A percentile compares a stretch with the other conserved stretches of the same genome.
phyloP scores from a whole-genome alignment of 176 grass and related monocot species.

The Raddia guianensis region DNA sequence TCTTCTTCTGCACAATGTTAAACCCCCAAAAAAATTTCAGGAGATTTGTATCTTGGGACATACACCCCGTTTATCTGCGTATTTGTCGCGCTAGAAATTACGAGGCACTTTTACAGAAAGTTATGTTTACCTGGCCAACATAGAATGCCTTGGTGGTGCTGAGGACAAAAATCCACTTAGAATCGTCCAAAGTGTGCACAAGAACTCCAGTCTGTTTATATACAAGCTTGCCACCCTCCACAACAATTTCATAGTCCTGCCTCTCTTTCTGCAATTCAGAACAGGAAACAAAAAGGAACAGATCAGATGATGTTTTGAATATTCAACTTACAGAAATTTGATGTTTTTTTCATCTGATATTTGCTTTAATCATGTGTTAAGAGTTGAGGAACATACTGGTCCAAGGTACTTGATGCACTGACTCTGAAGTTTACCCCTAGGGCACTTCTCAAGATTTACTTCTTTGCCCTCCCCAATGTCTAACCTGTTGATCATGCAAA shows the following conservation, averaged over 20 bases:
- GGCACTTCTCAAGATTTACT: slow-evolving; percentile 82
- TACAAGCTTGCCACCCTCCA: slow-evolving; percentile 65
- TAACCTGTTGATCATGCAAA: slow-evolving; percentile 59
- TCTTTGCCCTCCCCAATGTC: slow-evolving; percentile 98
- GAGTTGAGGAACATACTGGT: slow-evolving; percentile 59
- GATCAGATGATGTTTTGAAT: slow-evolving; percentile 21
- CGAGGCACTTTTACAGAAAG: slow-evolving; percentile 9
- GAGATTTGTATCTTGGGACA: not conserved
- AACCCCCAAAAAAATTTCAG: slow-evolving; percentile 3
- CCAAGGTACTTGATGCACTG: slow-evolving; percentile 92
- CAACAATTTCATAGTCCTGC: slow-evolving; percentile 74
- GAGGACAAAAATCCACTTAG: slow-evolving; percentile 93
- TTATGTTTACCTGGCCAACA: slow-evolving; percentile 77
- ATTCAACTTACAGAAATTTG: not conserved
- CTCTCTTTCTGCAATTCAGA: slow-evolving; percentile 76
- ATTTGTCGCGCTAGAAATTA: not conserved
- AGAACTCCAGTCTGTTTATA: slow-evolving; percentile 56
- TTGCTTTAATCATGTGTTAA: not conserved
- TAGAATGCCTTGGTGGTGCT: slow-evolving; percentile 73
- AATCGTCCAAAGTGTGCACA: slow-evolving; percentile 70
- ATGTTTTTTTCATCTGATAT: not conserved
- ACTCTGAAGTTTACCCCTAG: slow-evolving; percentile 78
- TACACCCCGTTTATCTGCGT: not conserved
- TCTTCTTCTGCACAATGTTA: slow-evolving; percentile 76
- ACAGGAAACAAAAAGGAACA: slow-evolving; percentile 12